Evolutionary conservation across 257 asterid species (phyloP).

Genomic region (Osmanthus fragrans): DNA sequence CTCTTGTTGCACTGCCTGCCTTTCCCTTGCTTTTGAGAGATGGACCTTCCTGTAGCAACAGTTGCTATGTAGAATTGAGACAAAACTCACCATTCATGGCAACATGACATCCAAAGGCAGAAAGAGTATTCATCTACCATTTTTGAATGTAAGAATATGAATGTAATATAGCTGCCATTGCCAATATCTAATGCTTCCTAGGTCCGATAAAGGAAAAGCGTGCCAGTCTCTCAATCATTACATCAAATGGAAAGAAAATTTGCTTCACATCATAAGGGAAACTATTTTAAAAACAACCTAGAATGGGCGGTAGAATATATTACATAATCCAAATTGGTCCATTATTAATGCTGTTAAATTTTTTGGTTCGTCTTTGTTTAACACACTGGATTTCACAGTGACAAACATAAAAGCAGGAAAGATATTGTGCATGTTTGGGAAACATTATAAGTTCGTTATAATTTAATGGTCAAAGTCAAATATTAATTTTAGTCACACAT

Average conservation of each 20-base stretch:
- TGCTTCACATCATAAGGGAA: neutral
- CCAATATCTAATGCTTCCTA: slow-evolving; percentile 5
- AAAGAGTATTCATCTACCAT: neutral
- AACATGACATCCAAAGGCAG: neutral
- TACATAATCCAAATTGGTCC: neutral
- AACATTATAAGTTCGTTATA: no score
- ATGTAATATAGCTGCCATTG: no score
- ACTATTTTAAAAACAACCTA: neutral
- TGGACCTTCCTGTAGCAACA: slow-evolving; percentile 76
- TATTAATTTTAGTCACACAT: no score
- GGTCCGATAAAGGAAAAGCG: neutral
- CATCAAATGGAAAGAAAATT: neutral
- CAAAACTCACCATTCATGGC: neutral
- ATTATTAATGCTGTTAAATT: neutral
- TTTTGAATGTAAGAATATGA: neutral
- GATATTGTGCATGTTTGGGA: no score
- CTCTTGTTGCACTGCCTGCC: slow-evolving; percentile 58
- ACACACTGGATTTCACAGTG: neutral
- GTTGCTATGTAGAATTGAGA: slow-evolving; percentile 10
- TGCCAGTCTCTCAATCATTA: slow-evolving; percentile 3
- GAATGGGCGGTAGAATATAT: neutral
- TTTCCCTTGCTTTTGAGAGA: slow-evolving; percentile 84
- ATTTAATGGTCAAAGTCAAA: no score
- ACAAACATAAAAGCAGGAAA: neutral
- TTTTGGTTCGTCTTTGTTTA: neutral